Conservation (phyloP, 116 monocot genomes). For the Phalaenopsis hybrid region DNA sequence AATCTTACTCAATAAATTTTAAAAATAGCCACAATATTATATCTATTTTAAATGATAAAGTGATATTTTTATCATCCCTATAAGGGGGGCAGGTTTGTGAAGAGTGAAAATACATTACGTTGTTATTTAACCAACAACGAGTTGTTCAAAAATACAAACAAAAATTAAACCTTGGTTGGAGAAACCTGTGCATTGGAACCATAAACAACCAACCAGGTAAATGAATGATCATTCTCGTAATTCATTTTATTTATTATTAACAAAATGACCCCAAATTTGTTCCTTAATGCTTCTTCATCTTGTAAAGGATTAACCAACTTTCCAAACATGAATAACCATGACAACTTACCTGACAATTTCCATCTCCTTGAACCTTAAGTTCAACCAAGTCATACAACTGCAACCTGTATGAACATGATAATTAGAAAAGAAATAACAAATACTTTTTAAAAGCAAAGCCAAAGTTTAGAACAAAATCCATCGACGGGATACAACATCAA, state of each 20-base stretch:
- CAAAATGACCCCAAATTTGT: background rate
- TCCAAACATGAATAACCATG: background rate
- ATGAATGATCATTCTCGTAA: background rate
- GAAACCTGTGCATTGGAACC: background rate
- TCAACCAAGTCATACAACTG: conserved; percentile 74
- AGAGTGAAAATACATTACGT: too few species aligned
- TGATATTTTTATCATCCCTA: too few species aligned
- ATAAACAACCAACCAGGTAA: background rate
- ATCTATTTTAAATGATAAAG: too few species aligned
- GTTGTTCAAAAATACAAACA: too few species aligned
- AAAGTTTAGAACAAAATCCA: too few species aligned
- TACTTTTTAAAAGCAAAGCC: too few species aligned
- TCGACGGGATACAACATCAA: too few species aligned
- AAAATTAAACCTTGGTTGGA: too few species aligned
- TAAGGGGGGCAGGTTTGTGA: too few species aligned
- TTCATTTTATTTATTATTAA: background rate
- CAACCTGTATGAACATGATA: conserved; percentile 35
- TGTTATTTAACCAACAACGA: too few species aligned
- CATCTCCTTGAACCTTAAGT: conserved; percentile 81
- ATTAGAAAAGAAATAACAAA: background rate
- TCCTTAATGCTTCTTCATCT: background rate
- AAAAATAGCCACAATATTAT: too few species aligned
- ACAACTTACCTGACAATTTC: conserved; percentile 76
- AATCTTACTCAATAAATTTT: too few species aligned
- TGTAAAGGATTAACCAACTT: background rate